Percentiles rank a stretch among this genome's conserved stretches.
Conservation (phyloP, 371 early-diverging fungal genomes). For the Parasitella parasitica region DNA sequence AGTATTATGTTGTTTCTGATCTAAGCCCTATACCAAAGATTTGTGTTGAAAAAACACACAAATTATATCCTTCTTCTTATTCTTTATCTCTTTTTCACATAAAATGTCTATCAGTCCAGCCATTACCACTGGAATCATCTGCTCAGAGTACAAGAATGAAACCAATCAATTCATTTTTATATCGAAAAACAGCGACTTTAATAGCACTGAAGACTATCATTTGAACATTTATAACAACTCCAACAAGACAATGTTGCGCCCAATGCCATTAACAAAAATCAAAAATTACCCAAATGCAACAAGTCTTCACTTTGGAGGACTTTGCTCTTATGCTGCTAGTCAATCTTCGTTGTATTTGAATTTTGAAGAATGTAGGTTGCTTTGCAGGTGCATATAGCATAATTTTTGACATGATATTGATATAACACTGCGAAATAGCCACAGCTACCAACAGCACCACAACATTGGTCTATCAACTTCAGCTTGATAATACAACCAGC, state of each 20-base stretch:
- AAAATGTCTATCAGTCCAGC: not conserved
- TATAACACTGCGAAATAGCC: not conserved
- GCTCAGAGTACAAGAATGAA: not conserved
- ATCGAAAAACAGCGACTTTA: not conserved
- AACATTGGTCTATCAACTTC: not conserved
- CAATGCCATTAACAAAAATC: not conserved
- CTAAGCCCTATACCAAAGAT: not conserved
- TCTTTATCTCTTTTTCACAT: not conserved
- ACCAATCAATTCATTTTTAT: not conserved
- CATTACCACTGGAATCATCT: not conserved
- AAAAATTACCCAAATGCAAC: not conserved
- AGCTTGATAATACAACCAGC: not conserved
- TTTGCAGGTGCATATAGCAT: not conserved
- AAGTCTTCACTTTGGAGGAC: not conserved
- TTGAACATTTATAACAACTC: not conserved
- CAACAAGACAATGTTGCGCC: not conserved
- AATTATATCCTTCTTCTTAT: not conserved
- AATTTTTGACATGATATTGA: not conserved
- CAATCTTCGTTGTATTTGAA: slow-evolving; percentile 1
- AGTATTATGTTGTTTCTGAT: not conserved
- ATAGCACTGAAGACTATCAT: not conserved
- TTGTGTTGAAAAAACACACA: too few species aligned
- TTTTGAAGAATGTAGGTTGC: not conserved
- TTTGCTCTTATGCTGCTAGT: slow-evolving; percentile 6
- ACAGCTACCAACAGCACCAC: not conserved